Evolutionary conservation across 805 yeast species (phyloP).

Genomic region (Candida tibetensis): DNA sequence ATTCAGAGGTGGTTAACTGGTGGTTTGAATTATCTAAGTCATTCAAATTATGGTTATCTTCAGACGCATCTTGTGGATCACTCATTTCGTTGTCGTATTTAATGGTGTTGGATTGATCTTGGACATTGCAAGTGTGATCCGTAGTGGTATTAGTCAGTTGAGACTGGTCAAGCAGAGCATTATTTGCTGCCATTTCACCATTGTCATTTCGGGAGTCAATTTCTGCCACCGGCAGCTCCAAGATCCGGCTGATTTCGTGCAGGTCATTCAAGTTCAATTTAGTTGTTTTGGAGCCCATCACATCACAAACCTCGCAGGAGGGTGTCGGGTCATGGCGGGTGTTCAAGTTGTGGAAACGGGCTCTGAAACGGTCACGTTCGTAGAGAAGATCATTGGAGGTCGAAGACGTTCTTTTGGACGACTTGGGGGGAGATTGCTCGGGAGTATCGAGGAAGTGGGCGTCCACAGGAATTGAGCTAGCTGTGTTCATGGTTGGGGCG

Average conservation of each 20-base stretch:
- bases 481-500: not conserved
- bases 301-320: conserved; percentile 35
- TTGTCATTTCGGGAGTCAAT: too few species aligned
- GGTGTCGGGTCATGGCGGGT: conserved; percentile 6
- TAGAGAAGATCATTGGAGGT: conserved; percentile 37
- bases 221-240: too few species aligned
- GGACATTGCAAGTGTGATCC: too few species aligned
- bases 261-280: conserved; percentile 24
- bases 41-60: too few species aligned
- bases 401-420: conserved; percentile 37
- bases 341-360: conserved; percentile 36
- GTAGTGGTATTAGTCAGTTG: too few species aligned
- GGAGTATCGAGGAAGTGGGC: conserved; percentile 2
- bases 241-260: conserved; percentile 1
- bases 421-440: conserved; percentile 8
- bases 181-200: too few species aligned
- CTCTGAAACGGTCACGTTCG: conserved; percentile 42
- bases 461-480: not conserved
- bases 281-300: conserved; percentile 36
- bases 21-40: too few species aligned
- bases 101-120: too few species aligned
- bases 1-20: too few species aligned
- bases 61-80: too few species aligned
- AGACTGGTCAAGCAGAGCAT: too few species aligned
- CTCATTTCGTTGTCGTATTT: too few species aligned